Evolutionary conservation across 2,329 filamentous ascomycete genomes (phyloP), one percentile per base, ranked within the genome.

Genomic region (Paraconiothyrium sp.): DNA sequence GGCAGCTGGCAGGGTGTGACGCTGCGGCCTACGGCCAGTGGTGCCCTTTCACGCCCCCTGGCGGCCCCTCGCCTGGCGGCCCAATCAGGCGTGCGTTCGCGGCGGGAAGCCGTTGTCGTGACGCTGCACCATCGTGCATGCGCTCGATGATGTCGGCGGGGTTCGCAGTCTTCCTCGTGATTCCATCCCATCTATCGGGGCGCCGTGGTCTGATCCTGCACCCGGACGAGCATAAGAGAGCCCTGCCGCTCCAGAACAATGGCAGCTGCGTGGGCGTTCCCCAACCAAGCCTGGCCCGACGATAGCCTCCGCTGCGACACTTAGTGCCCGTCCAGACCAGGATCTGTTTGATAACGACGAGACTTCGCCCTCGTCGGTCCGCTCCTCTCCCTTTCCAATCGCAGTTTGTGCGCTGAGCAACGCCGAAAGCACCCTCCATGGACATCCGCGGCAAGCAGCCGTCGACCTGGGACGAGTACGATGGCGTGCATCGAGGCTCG

Each of bases 391-490:
- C 52, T 59, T 49, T 51, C 62, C 20, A 39, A 52, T 54, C 61
- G 49, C 43, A 41, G 55, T 54, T 30, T 58, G 24, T 24, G 9
- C 51, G 27, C 39, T 30, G 22, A 37, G 54, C 39, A n/a, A 30
- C 39, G 30, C 34, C 35, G 14, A 43, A 27, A 57, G 46, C 58
- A 16, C 51, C 65, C 56, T 56, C 61, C 60, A 79, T 79, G 78
- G 76, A 78, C 60, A 76, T 76, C 62, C 70, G 68, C 62, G 74
- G 74, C 57, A 78, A 78, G 65, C 77, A 78, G 68, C 82, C 82
- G n/a, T 71, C 81, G 34, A 80, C 74, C 35, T 84, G 82, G 82
- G 74, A 78, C 60, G 78, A 79, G 56, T 83, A 83, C 68, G 81
- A 83, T 56, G 78, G 78, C 60, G 78, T 72, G 49, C 77, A 79